Evolutionary conservation across 257 asterid species (phyloP).

Genomic region (Solanum corneliomulleri): DNA sequence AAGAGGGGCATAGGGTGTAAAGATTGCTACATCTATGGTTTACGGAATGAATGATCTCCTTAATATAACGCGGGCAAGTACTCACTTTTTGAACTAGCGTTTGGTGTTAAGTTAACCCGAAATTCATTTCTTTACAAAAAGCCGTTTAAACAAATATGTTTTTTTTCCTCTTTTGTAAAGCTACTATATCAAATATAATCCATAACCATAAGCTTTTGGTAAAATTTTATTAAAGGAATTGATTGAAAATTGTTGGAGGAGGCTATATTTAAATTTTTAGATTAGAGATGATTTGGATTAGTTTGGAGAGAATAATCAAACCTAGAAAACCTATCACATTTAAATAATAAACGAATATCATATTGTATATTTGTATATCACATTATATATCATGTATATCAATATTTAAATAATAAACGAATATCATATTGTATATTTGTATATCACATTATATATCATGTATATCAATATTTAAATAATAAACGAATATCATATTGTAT

Average conservation of each 20-base stretch:
- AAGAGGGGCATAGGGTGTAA: neutral
- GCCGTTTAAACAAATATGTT: rapidly evolving
- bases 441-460: neutral
- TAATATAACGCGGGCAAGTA: neutral
- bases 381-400: neutral
- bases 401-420: neutral
- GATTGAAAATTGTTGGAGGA: neutral
- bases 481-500: neutral
- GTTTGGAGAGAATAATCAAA: neutral
- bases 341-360: neutral
- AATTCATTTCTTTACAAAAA: neutral
- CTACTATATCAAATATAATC: neutral
- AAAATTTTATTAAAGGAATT: neutral
- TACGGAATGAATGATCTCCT: neutral
- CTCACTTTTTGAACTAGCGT: neutral
- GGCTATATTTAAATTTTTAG: neutral
- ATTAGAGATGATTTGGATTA: neutral
- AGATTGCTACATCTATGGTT: neutral
- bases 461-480: neutral
- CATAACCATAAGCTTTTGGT: neutral
- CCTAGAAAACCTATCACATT: neutral
- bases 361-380: neutral
- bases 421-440: neutral
- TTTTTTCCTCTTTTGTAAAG: neutral
- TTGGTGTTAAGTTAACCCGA: neutral